Base-by-base conservation (phyloP, 176 grass and related monocot genomes). In the Carex cristatella region DNA sequence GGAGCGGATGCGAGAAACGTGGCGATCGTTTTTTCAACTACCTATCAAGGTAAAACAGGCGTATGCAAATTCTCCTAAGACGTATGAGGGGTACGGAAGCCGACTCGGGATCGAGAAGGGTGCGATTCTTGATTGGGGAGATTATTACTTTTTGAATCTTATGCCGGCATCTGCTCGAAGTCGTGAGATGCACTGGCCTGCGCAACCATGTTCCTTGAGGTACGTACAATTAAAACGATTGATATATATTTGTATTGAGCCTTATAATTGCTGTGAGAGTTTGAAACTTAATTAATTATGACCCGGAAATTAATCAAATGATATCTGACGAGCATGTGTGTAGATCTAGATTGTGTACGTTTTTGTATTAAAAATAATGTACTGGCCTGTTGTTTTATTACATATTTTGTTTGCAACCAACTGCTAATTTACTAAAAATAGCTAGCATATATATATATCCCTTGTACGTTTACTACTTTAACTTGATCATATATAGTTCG, bases 71-170 rank as follows among this genome's bases (percentile, higher is more conserved):
- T 91, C 63, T 10, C 95, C 95, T 2, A 87, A 57, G 73, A 94
- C 95, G 33, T 98, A 98, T 81, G 95, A 89, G 74, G 95, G 95
- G 18, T 98, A 94, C 80, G 95, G 95, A 28, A 98, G 95, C 88
- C 88, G 92, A 10, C 38, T 98, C 5, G 95, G 95, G 7, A 89
- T 98, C 63, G 79, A 90, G 87, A 98, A 98, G 87, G 92, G 82
- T 66, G 92, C 92, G 44, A 51, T 84, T 59, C 93, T 98, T 38
- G 95, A 98, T 79, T 98, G 95, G 95, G 91, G 92, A 0, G 95
- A 98, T 85, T 98, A 98, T 93, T 98, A 85, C 69, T 98, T 89
- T 85, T 90, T 98, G 63, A 85, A 92, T 56, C 86, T 94, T 85
- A 61, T 61, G 70, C 95, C 95, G 70, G 86, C 74, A 27, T 65